phyloP scores from a whole-genome alignment of 1,284 basidiomycete species.

The Ustilago cynodontis region DNA sequence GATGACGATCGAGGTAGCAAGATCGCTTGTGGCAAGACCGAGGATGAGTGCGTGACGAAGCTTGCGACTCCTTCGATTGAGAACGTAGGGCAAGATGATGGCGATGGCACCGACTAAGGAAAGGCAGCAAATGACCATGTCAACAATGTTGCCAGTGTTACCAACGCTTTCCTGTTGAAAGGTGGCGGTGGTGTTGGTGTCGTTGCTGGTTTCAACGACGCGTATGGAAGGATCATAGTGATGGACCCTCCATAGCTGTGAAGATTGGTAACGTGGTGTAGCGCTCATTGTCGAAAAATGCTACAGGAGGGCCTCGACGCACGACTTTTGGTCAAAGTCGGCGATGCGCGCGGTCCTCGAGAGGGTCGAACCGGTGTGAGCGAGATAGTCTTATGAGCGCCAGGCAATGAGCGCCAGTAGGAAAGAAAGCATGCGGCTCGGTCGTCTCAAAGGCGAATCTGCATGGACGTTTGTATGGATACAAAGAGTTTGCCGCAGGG shows the following conservation, averaged over 20 bases:
- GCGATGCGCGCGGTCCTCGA: no score
- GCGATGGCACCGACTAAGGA: slow-evolving; percentile 54
- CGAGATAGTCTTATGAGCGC: neutral
- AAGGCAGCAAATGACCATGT: slow-evolving; percentile 58
- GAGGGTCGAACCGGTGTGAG: no score
- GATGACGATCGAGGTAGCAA: slow-evolving; percentile 54
- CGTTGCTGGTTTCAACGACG: slow-evolving; percentile 18
- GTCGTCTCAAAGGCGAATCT: neutral
- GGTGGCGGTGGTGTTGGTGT: slow-evolving; percentile 27
- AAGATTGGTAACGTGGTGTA: slow-evolving; percentile 2
- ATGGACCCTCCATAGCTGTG: slow-evolving; percentile 5
- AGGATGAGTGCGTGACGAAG: slow-evolving; percentile 61
- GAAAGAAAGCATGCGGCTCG: neutral
- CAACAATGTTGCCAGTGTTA: slow-evolving; percentile 54
- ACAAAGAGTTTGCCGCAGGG: no score
- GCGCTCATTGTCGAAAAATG: neutral
- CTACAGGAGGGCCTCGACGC: neutral
- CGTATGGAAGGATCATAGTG: slow-evolving; percentile 36
- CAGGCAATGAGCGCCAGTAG: neutral
- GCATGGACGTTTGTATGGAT: neutral
- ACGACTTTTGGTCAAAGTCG: neutral
- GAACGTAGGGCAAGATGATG: slow-evolving; percentile 62
- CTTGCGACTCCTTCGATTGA: slow-evolving; percentile 53
- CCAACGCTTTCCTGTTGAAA: slow-evolving; percentile 50
- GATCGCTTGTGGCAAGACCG: slow-evolving; percentile 61